A percentile compares a stretch with the other conserved stretches of the same genome.
Conservation (phyloP, 768 basidiomycete species). For the Russula abietina region DNA sequence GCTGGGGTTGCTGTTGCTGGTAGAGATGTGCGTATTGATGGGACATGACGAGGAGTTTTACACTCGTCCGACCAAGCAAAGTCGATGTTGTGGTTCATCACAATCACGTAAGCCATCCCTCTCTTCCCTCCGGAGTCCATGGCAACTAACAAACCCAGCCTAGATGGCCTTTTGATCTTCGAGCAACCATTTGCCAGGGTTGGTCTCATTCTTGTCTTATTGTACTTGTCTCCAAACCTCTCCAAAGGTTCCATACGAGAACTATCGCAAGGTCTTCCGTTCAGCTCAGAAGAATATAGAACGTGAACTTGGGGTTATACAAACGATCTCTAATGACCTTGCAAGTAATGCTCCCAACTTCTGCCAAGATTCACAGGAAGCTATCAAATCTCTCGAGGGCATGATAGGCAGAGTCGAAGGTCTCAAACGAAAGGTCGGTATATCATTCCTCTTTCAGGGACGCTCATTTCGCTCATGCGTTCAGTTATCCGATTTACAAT, state of each 20-base stretch:
- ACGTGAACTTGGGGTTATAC: conserved; percentile 62
- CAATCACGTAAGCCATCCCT: conserved; percentile 9
- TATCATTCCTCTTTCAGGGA: neutral
- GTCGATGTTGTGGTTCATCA: neutral
- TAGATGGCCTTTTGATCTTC: conserved; percentile 72
- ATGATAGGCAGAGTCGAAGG: conserved; percentile 74
- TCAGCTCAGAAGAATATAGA: conserved; percentile 77
- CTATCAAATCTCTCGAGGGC: conserved; percentile 55
- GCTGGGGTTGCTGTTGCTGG: conserved; percentile 6
- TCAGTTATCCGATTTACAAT: conserved; percentile 48
- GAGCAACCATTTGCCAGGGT: conserved; percentile 81
- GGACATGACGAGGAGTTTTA: conserved; percentile 11
- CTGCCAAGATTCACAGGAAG: conserved; percentile 43
- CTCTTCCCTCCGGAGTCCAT: conserved; percentile 9
- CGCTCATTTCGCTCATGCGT: conserved; percentile 2
- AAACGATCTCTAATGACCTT: conserved; percentile 55
- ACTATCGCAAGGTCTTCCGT: conserved; percentile 83
- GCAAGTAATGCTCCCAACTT: conserved; percentile 39
- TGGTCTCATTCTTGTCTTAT: conserved; percentile 26
- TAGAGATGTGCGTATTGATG: conserved; percentile 22
- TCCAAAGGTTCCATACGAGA: conserved; percentile 79
- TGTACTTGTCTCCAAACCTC: neutral
- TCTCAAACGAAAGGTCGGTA: conserved; percentile 78
- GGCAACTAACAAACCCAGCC: conserved; percentile 48
- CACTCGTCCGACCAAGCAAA: neutral